These are phyloP conservation scores for Primulina huaijiensis DNA, from an alignment of 257 asterid species.

Conservation along the genomic window DNA sequence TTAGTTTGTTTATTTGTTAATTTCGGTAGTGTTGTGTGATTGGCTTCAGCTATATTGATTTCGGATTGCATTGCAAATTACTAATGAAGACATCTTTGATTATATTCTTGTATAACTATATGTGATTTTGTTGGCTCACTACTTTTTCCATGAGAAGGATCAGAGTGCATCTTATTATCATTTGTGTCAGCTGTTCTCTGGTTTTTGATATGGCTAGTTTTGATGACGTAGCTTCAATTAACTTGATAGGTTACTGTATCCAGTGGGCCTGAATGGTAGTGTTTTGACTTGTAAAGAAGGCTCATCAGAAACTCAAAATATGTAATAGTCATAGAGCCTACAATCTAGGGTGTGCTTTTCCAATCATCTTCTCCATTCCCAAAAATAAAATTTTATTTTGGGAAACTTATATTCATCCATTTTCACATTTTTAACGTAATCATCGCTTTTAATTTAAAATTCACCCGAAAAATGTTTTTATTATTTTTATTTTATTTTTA, in stretches of 20 bases:
- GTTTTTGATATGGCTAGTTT: conserved; percentile 8
- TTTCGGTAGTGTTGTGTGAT: neutral
- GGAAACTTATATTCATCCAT: neutral
- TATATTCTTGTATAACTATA: too few species aligned
- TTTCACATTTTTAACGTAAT: too few species aligned
- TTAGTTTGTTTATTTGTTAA: neutral
- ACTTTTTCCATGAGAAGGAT: neutral
- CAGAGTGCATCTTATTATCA: neutral
- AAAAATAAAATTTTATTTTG: too few species aligned
- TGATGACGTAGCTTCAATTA: neutral
- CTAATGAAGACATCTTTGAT: neutral
- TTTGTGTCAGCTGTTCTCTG: conserved; percentile 8
- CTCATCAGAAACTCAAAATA: neutral
- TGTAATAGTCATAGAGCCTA: neutral
- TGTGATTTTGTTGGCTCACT: neutral
- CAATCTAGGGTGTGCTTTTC: neutral
- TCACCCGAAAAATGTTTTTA: neutral
- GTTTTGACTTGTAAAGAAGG: neutral
- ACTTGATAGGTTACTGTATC: neutral
- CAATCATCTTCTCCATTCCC: neutral
- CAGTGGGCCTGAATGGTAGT: conserved; percentile 9
- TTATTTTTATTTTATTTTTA: too few species aligned
- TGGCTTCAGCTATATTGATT: neutral
- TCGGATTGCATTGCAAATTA: conserved; percentile 2
- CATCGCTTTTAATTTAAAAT: too few species aligned